These are phyloP conservation scores for Lecanicillium sp. DNA, from an alignment of 2,329 filamentous ascomycete genomes.

Conservation along the genomic window DNA sequence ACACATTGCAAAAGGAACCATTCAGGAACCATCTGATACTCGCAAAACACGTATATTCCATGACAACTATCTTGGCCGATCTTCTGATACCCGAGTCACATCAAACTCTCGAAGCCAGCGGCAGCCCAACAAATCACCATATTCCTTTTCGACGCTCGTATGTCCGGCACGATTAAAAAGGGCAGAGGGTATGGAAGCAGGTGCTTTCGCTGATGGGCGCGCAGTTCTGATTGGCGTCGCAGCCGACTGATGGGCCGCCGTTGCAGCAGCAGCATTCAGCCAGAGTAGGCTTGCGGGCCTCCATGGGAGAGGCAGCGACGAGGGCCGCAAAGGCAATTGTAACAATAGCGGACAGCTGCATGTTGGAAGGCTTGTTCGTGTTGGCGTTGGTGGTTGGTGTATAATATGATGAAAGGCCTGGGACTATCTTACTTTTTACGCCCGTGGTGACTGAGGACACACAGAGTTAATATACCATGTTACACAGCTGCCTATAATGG, in stretches of 20 bases:
- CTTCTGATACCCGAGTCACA: no score
- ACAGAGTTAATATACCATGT: no score
- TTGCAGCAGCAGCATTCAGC: constrained; percentile 12
- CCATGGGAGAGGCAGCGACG: constrained; percentile 4
- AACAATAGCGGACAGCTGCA: constrained; percentile 1
- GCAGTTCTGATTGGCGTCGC: constrained; percentile 9
- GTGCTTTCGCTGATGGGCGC: constrained; percentile 7
- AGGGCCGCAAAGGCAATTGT: constrained; percentile 1
- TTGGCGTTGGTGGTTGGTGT: neutral
- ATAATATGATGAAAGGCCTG: neutral
- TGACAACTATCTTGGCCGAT: no score
- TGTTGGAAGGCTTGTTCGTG: neutral
- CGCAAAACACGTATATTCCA: no score
- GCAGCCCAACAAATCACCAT: no score
- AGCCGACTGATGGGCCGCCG: constrained; percentile 10
- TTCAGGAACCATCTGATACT: no score
- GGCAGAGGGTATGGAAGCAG: constrained; percentile 8
- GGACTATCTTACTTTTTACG: no score
- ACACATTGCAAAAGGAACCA: no score
- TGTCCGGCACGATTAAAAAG: constrained; percentile 9
- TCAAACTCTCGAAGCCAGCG: no score
- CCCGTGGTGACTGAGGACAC: no score
- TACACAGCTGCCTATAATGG: no score
- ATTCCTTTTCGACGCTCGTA: no score
- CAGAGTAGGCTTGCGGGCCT: constrained; percentile 9